Evolutionary conservation across 306 rosid genomes (phyloP).

Genomic region (Glycine tomentella): DNA sequence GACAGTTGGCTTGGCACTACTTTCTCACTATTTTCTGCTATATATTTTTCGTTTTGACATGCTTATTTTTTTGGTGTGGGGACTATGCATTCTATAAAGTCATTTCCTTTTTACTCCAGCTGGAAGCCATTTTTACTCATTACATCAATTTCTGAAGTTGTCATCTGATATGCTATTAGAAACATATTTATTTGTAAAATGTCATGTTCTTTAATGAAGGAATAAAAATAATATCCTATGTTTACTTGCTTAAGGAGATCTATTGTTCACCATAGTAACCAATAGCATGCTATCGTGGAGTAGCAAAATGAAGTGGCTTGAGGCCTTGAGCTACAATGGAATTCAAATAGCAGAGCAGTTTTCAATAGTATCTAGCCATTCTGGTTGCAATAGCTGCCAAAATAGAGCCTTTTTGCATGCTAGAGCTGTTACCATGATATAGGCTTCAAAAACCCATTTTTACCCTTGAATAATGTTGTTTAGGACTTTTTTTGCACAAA

Average conservation of each 20-base stretch:
- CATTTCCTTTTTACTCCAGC: slow-evolving; percentile 11
- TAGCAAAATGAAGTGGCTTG: too few relatives aligned
- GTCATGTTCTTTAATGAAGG: too few relatives aligned
- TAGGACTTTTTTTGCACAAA: background rate
- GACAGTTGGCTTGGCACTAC: slow-evolving; percentile 40
- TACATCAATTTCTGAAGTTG: slow-evolving; percentile 4
- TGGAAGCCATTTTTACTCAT: background rate
- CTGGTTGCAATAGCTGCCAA: too few relatives aligned
- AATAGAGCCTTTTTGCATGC: too few relatives aligned
- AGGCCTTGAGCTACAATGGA: too few relatives aligned
- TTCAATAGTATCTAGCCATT: too few relatives aligned
- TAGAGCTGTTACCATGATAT: background rate
- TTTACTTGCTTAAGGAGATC: too few relatives aligned
- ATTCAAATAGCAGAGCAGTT: too few relatives aligned
- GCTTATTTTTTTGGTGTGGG: slow-evolving; percentile 21
- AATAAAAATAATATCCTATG: too few relatives aligned
- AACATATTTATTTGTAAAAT: too few relatives aligned
- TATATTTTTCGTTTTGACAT: slow-evolving; percentile 4
- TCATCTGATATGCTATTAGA: slow-evolving; percentile 20
- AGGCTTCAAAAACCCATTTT: background rate
- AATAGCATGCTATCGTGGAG: too few relatives aligned
- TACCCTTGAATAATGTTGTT: background rate
- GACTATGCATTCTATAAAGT: background rate
- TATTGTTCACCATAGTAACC: too few relatives aligned
- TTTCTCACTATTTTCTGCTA: slow-evolving; percentile 2